A percentile compares a stretch with the other conserved stretches of the same genome.
Conservation (phyloP, 768 basidiomycete species). For the Panaeolus cyanescens region DNA sequence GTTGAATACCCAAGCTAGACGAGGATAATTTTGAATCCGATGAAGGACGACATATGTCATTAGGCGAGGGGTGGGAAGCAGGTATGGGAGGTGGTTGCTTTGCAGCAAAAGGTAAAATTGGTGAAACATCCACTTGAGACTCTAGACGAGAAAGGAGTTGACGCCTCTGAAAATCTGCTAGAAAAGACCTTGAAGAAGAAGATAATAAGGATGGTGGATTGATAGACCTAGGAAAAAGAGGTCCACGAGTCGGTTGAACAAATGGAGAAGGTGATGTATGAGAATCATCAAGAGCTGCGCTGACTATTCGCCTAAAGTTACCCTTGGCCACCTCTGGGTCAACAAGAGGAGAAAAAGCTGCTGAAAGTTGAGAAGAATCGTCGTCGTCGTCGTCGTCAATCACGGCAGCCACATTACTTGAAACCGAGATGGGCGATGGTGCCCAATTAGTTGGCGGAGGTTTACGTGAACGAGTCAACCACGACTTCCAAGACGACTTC, state of each 20-base stretch:
- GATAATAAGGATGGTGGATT: conserved; percentile 39
- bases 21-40: conserved; percentile 30
- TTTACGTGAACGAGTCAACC: conserved; percentile 39
- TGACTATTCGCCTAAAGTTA: conserved; percentile 18
- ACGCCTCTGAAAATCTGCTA: conserved; percentile 40
- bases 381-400: conserved; percentile 20
- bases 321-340: conserved; percentile 15
- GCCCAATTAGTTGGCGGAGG: not conserved
- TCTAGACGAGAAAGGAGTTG: conserved; percentile 50
- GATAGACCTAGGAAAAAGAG: conserved; percentile 45
- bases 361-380: conserved; percentile 6
- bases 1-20: conserved; percentile 59
- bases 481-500: conserved; percentile 50
- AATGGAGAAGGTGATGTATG: conserved; percentile 46
- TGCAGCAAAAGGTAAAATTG: conserved; percentile 46
- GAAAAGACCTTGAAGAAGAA: conserved; percentile 41
- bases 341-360: conserved; percentile 4
- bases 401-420: conserved; percentile 35
- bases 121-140: conserved; percentile 36
- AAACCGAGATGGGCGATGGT: conserved; percentile 10
- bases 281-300: not conserved
- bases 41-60: conserved; percentile 28
- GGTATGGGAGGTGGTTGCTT: conserved; percentile 26
- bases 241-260: conserved; percentile 15
- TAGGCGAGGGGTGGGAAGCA: conserved; percentile 20